Conservation (phyloP, 2,329 filamentous ascomycete species). For the Diaporthe caulivora region DNA sequence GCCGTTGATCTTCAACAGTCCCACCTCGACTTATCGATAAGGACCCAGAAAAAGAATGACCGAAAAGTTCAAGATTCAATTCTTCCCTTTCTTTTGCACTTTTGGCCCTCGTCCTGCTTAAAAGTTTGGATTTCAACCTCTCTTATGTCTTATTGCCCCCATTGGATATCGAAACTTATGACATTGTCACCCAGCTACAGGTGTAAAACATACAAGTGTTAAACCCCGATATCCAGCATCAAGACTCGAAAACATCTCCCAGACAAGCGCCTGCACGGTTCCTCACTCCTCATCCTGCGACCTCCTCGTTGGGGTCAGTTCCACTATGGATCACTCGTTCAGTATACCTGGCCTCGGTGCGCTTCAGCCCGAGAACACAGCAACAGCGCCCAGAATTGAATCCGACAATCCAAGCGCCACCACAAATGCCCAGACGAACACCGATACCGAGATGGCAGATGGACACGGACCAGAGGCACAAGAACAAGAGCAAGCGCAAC, state of each 20-base stretch:
- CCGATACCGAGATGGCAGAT: constrained; percentile 24
- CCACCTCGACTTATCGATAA: constrained; percentile 24
- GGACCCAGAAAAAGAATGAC: constrained; percentile 29
- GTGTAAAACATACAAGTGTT: not conserved
- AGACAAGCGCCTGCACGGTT: not conserved
- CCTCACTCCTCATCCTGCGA: not conserved
- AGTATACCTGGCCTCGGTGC: constrained; percentile 49
- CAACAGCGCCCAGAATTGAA: constrained; percentile 42
- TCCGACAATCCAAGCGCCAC: constrained; percentile 38
- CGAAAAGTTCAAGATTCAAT: constrained; percentile 21
- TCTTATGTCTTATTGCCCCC: not conserved
- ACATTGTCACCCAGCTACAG: not conserved
- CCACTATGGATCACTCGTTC: constrained; percentile 38
- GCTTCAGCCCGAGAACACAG: constrained; percentile 43
- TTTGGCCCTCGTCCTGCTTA: not conserved
- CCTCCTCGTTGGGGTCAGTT: not conserved
- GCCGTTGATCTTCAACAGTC: not conserved
- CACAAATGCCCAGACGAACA: constrained; percentile 34
- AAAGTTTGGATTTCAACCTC: not conserved
- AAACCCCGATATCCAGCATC: not conserved
- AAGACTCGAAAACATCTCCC: not conserved
- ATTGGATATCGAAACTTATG: not conserved
- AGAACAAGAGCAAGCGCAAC: not conserved
- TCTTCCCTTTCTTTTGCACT: constrained; percentile 22
- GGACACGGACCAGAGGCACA: not conserved